A percentile compares a stretch with the other conserved stretches of the same genome.
Evolutionary conservation across 805 yeast species (phyloP).

Genomic region (Yamadazyma nakazawae): DNA sequence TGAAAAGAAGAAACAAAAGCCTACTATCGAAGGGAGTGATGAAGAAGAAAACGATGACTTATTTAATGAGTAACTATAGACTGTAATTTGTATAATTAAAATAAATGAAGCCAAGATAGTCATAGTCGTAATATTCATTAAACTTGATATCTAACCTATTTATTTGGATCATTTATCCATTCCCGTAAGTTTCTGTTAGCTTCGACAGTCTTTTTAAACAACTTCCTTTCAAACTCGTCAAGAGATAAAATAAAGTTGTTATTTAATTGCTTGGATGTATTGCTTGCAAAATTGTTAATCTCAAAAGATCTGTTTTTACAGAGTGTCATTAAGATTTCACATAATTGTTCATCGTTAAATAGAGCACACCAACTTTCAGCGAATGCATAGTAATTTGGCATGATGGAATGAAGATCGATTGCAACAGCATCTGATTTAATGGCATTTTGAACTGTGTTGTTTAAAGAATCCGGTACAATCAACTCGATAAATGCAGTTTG

Average conservation of each 20-base stretch:
- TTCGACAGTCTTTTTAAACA: slow-evolving; percentile 54
- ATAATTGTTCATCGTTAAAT: slow-evolving; percentile 63
- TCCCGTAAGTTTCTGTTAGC: slow-evolving; percentile 38
- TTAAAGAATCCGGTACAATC: slow-evolving; percentile 67
- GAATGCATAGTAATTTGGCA: slow-evolving; percentile 64
- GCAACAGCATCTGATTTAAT: slow-evolving; percentile 66
- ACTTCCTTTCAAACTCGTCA: slow-evolving; percentile 71
- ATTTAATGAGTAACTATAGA: slow-evolving; percentile 18
- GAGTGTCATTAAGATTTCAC: slow-evolving; percentile 47
- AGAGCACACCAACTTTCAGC: slow-evolving; percentile 76
- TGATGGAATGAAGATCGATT: slow-evolving; percentile 64
- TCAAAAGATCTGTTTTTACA: slow-evolving; percentile 63
- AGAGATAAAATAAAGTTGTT: slow-evolving; percentile 57
- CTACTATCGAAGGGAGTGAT: slow-evolving; percentile 45
- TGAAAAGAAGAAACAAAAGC: slow-evolving; percentile 25
- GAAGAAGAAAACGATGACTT: slow-evolving; percentile 40
- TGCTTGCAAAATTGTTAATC: slow-evolving; percentile 67
- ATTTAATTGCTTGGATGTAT: slow-evolving; percentile 46
- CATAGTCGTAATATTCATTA: background rate
- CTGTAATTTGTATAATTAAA: slow-evolving; percentile 6
- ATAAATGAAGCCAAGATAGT: background rate
- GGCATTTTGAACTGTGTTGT: slow-evolving; percentile 69
- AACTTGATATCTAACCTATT: background rate
- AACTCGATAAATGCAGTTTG: slow-evolving; percentile 38
- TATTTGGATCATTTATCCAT: slow-evolving; percentile 25